Evolutionary conservation across 371 early-diverging fungal genomes (phyloP), one percentile per base, ranked within the genome.

Genomic region (Mortierella sp.): DNA sequence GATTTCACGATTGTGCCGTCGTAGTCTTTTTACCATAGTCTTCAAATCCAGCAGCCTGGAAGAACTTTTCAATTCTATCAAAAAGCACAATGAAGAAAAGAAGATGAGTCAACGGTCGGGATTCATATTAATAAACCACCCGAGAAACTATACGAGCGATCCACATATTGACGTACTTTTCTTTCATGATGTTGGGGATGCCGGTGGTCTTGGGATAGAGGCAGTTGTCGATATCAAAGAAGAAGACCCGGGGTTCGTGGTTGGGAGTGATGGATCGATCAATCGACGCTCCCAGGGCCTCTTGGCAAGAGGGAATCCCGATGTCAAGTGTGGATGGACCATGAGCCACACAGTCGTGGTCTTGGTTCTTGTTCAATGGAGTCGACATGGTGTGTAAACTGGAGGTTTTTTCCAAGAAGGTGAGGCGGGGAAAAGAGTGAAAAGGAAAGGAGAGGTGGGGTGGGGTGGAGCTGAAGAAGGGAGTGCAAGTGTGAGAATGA

Each of bases 161-260:
- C 5, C 43, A 19, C 31, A n/a, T n/a, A n/a, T 49, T 24, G 4
- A 42, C 65, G 51, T 81, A 86, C 84, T 80, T 84, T 80, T 82
- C 70, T 58, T 83, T 83, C 90, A 92, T 94, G 59, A 90, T 50
- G 3, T 57, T 58, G 19, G 66, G 78, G 61, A 94, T 87, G 21
- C 91, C 92, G 18, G 83, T 59, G 26, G 80, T 46, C 58, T 84
- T 84, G 55, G 80, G 80, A 62, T 94, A 94, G n/a, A 94, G 85
- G 61, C 91, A 91, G 76, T 94, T 93, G 72, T 94, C 95, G 30
- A 91, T 89, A 62, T 94, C 95, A 61, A 93, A 93, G 73, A 93
- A 93, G 65, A 93, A 90, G 39, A 94, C 87, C 4, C 83, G 82
- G 14, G 82, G 70, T 5, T 82, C 73, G 46, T 67, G 60, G 51